Base-by-base conservation (phyloP, 2,329 filamentous ascomycete species). In the Epichloe amarillans region DNA sequence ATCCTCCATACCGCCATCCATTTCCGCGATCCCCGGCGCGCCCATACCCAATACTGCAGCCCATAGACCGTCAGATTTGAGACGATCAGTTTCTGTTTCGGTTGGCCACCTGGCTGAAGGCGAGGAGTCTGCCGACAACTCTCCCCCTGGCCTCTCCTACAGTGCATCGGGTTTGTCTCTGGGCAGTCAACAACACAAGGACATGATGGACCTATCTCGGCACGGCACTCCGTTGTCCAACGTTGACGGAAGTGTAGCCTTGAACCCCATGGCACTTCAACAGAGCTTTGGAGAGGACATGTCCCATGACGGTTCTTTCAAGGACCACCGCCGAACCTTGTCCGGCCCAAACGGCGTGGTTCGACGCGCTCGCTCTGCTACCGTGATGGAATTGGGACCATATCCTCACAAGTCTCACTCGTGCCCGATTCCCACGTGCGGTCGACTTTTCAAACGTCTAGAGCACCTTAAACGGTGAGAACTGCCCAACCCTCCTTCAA, bases 361-460 rank as follows among this genome's bases (percentile, higher is more conserved):
- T 61, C 86, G 93, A 60, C 82, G 93, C 62, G 93, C 93, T 56
- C 84, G 91, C 57, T 96, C 90, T 58, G 91, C 93, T 49, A 97
- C 93, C 4, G 86, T 94, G 69, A 94, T 94, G 85, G 93, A 98
- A 68, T 80, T 96, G 56, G 89, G 88, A 35, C 93, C 94, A 14
- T 97, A 97, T 66, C 89, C 93, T 48, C 88, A 95, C 65, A 98
- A 98, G 71, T 95, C 90, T 40, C 93, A 98, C 70, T 97, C 91
- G 2, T 98, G 93, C 73, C 93, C 93, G n/a, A 98, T 98, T 62
- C 93, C 93, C 30, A 94, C 91, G 50, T 98, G 93, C 67, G 93
- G 93, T 50, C 85, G 93, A 63, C 80, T 96, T 55, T 98, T 98
- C 80, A 98, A 98, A 83, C 84, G 93, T 70, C 81, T 98, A 74